Base-by-base conservation (phyloP, 2,329 filamentous ascomycete species). In the Periconia digitata region DNA sequence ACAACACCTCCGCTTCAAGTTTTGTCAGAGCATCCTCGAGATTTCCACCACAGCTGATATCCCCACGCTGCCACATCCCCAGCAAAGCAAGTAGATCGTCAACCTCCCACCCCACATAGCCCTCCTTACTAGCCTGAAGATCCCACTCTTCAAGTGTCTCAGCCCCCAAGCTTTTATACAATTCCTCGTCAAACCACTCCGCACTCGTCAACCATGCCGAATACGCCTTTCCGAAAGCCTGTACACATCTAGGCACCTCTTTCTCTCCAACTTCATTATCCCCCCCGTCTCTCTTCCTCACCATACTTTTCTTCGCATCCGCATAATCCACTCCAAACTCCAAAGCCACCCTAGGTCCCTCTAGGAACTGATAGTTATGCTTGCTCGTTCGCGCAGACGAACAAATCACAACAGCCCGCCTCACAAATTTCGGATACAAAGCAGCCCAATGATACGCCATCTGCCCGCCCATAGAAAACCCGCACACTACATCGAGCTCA, bases 381-480 rank as follows among this genome's bases (percentile, higher is more conserved):
- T 70, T 54, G 17, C 75, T 76, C 0, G 80, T 82, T 22, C 66
- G 65, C 0, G 80, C 80, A 6, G 74, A 75, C 8, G 78, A 77
- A 50, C 78, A 80, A 24, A 82, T 74, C 1, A 77, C 73, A 7
- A 80, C 74, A 35, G 75, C 70, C 23, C 58, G 57, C 32, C 56
- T 56, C 36, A 62, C 44, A 17, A 81, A 79, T n/a, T 72, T 70
- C 0, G 79, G 79, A 45, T 74, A 78, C 39, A 80, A 71, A 1
- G 74, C 71, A 4, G 72, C 61, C 77, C 78, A 79, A 53, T 83
- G 76, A 46, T 79, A 83, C 2, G 78, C 73, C 46, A 80, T 75
- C 18, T 75, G 76, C 1, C 78, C 80, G 32, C 79, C 80, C 80
- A 83, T 81, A 40, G 76, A 80, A 73, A 81, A 83, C 1, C 80